Percentiles rank a stretch among this genome's conserved stretches.
Evolutionary conservation across 225 moss, liverwort and hornwort species (phyloP).

Genomic region (Sphagnum contortum): DNA sequence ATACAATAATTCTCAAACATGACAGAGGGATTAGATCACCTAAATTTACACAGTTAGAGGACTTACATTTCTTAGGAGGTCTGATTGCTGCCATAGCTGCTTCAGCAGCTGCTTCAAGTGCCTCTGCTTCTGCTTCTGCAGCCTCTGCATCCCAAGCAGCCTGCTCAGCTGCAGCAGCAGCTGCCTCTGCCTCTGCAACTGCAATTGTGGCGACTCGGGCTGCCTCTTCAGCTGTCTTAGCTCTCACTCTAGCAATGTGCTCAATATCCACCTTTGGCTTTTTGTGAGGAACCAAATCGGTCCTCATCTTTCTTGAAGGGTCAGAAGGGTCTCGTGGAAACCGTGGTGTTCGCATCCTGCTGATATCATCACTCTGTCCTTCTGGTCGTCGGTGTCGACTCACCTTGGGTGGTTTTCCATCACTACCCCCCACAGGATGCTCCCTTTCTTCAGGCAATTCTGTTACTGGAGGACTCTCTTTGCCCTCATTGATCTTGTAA

Average conservation of each 20-base stretch:
- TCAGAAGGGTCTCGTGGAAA: slow-evolving; percentile 83
- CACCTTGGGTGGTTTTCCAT: slow-evolving; percentile 58
- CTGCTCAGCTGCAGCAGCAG: slow-evolving; percentile 89
- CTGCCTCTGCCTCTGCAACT: slow-evolving; percentile 95
- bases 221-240: slow-evolving; percentile 91
- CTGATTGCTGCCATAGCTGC: slow-evolving; percentile 78
- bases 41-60: not conserved
- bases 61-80: slow-evolving; percentile 81
- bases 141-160: slow-evolving; percentile 91
- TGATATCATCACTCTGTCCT: slow-evolving; percentile 65
- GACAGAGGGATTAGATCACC: not conserved
- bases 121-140: slow-evolving; percentile 95
- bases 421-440: slow-evolving; percentile 46
- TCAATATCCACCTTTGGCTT: slow-evolving; percentile 75
- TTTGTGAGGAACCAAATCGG: slow-evolving; percentile 45
- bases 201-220: slow-evolving; percentile 91
- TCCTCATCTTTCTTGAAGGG: slow-evolving; percentile 68
- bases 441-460: slow-evolving; percentile 48
- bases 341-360: slow-evolving; percentile 69
- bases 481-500: slow-evolving; percentile 75
- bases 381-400: slow-evolving; percentile 63
- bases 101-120: slow-evolving; percentile 94
- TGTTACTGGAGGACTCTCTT: slow-evolving; percentile 34
- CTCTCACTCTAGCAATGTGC: slow-evolving; percentile 72
- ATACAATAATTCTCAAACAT: not conserved